A percentile compares a stretch with the other conserved stretches of the same genome.
Evolutionary conservation across 179 eudicot species (phyloP).

Genomic region (Carnegiea gigantea): DNA sequence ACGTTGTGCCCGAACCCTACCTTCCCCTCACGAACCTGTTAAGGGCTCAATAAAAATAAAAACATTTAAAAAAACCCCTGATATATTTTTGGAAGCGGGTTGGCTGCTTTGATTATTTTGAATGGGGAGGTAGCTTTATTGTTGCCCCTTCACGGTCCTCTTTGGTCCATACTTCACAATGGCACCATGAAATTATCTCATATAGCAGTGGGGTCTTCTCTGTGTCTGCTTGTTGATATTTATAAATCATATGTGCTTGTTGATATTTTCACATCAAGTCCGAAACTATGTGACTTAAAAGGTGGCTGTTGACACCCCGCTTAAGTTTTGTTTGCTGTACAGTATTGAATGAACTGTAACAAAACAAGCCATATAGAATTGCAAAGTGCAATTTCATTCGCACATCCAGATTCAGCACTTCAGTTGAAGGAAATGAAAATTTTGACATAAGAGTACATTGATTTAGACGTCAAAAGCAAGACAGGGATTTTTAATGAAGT

Average conservation of each 20-base stretch:
- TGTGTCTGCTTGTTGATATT: too few species aligned
- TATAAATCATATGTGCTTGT: background rate
- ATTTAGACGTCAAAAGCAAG: too few species aligned
- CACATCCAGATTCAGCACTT: background rate
- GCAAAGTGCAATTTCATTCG: too few species aligned
- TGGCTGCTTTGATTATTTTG: too few species aligned
- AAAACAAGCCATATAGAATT: background rate
- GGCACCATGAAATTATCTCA: too few species aligned
- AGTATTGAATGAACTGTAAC: background rate
- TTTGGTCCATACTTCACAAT: background rate
- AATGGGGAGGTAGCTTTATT: too few species aligned
- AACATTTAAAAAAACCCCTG: background rate
- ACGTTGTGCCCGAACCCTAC: background rate
- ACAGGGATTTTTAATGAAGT: background rate
- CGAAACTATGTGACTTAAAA: background rate
- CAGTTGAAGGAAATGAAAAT: background rate
- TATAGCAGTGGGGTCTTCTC: background rate
- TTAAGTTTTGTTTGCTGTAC: background rate
- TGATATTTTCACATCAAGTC: too few species aligned
- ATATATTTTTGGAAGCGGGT: too few species aligned
- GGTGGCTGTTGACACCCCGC: background rate
- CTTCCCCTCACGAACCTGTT: background rate
- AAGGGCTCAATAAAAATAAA: background rate
- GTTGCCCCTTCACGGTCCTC: background rate
- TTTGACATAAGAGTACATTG: background rate